Evolutionary conservation across 2,329 filamentous ascomycete species (phyloP), one percentile per base, ranked within the genome.

Genomic region (Teratosphaeria destructans): DNA sequence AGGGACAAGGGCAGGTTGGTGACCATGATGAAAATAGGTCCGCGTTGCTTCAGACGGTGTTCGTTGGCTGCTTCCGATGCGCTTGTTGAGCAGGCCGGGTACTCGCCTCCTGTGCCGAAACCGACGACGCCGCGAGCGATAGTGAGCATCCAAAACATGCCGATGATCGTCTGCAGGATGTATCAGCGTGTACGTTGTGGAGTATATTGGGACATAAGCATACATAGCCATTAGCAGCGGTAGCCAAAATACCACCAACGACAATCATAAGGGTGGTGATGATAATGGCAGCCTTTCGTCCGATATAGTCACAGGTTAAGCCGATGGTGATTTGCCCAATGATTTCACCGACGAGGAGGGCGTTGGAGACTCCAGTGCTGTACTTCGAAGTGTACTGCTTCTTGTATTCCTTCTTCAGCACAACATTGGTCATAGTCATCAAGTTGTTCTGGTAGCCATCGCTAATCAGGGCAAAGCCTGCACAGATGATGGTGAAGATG

Each of bases 61-160:
- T 81, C 77, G 60, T 81, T 81, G 52, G 77, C 76, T 2, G 77
- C 76, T 66, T 80, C 78, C 2, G 75, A 76, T 0, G 78, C 75
- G 1, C 75, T 76, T 0, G 77, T 75, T 16, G 76, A 77, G 3
- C 75, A 77, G 6, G 78, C 77, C 3, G 78, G 77, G 67, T 80
- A 80, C 67, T 80, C 78, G 65, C 57, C 57, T 14, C 74, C 75
- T 3, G 76, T 72, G 53, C 79, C 78, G 19, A 81, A 77, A 2
- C 78, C 66, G 23, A 61, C 75, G 23, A 79, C 71, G 5, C 79
- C 79, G 52, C 79, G 74, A 5, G 78, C 74, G 19, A 81, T 68
- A 0, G 76, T 79, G 72, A 81, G 71, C 74, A 81, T 81, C 78
- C 78, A 81, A 59, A 80, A 78, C 77, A 82, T 81, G 32, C 52